Evolutionary conservation across 352 stramenopile genomes (phyloP), one percentile per base, ranked within the genome.

Genomic region (Phytopythium litorale): DNA sequence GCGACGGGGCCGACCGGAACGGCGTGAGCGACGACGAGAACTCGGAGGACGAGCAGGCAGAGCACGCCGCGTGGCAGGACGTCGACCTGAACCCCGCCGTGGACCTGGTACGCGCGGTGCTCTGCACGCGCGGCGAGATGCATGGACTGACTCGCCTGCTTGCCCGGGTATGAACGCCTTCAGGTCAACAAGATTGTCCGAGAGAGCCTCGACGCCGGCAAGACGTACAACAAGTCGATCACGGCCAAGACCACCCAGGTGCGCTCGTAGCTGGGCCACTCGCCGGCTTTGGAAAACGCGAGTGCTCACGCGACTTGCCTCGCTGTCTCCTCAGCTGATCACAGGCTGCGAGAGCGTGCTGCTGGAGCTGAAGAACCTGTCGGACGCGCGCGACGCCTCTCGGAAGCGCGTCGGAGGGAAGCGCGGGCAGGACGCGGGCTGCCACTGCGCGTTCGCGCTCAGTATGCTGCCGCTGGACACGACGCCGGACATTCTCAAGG

Each of bases 221-320:
- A 92, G 69, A 89, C 83, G 32, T 94, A 91, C 71, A 94, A 92
- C 71, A 91, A 91, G 61, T 89, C 81, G 53, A 90, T 94, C 59
- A 86, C 82, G 32, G 72, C 82, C 60, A 92, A 90, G 72, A 94
- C 85, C 5, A 89, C 84, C 21, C 84, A 86, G 62, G 66, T 60
- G 28, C 50, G 49, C 19, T 23, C 51, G 43, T 5, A 23, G 13
- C n/a, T 33, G 15, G 4, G 19, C 28, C 4, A 28, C 25, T 28
- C 25, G 3, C 18, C 3, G 15, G 13, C 35, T 13, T 19, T 19
- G 5, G 7, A 7, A 9, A 13, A 28, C 51, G 32, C 18, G 12
- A 18, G 32, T 48, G 30, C 32, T 63, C 37, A 50, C 19, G 8
- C 33, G 16, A 21, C 56, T 19, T 50, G 23, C 28, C 18, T 28